Evolutionary conservation across 2,329 filamentous ascomycete genomes (phyloP).

Genomic region (Pseudohalonectria lignicola): DNA sequence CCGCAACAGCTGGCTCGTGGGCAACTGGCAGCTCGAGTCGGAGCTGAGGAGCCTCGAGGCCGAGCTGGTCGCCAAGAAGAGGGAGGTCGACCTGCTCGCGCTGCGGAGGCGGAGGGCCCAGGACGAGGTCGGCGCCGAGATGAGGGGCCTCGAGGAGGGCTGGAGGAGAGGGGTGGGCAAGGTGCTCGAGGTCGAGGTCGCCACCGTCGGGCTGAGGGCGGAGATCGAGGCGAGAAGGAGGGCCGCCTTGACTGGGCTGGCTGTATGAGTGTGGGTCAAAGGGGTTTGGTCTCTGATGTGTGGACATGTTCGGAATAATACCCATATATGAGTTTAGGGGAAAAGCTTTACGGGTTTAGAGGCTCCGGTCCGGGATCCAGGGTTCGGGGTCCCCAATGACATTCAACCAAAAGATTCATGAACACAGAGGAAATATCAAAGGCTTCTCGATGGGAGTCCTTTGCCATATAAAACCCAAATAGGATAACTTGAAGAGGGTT

Average conservation of each 20-base stretch:
- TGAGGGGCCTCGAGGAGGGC: conserved; percentile 56
- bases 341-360: too few relatives aligned
- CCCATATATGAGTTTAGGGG: too few relatives aligned
- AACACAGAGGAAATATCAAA: too few relatives aligned
- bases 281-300: too few relatives aligned
- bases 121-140: conserved; percentile 60
- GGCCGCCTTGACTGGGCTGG: background rate
- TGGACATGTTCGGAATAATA: too few relatives aligned
- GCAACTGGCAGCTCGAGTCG: conserved; percentile 70
- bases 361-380: too few relatives aligned
- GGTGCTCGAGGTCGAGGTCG: conserved; percentile 79
- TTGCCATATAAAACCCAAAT: too few relatives aligned
- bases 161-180: conserved; percentile 73
- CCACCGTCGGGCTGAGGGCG: conserved; percentile 56
- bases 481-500: too few relatives aligned
- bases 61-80: conserved; percentile 58
- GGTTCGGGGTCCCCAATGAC: too few relatives aligned
- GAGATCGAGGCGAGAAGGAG: background rate
- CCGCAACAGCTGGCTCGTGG: conserved; percentile 84
- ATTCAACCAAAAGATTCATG: too few relatives aligned
- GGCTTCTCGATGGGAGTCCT: too few relatives aligned
- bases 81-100: conserved; percentile 64
- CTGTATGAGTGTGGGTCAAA: too few relatives aligned
- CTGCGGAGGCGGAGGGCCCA: conserved; percentile 59
- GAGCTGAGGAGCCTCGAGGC: conserved; percentile 59